Evolutionary conservation across 2,329 filamentous ascomycete genomes (phyloP), one percentile per base, ranked within the genome.

Genomic region (Mycosphaerella sp.): DNA sequence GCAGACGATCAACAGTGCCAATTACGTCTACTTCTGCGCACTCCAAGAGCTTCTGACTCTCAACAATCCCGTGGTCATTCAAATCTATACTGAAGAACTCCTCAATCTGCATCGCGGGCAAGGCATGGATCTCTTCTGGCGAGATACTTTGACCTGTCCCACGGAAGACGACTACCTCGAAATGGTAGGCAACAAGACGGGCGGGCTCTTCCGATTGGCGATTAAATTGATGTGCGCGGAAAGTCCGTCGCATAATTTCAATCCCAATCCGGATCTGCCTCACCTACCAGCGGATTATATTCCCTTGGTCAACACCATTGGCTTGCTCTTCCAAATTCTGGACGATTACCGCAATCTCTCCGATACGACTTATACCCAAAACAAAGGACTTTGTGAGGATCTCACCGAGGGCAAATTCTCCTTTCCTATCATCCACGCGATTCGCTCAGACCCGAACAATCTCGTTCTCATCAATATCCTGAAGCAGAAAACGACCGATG

Each of bases 341-440:
- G 88, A 92, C 75, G 93, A 98, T 78, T 95, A 95, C 74, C 83
- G 90, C 71, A 97, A 97, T 70, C 82, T 98, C 42, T 72, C 71
- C 50, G 69, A 74, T 40, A 67, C 71, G 2, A 70, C 66, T 66
- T 96, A 96, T 76, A 84, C 84, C 38, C 78, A 86, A 60, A 92
- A 95, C 72, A 97, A 97, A 75, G 93, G 92, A 47, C 81, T 95
- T 63, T 95, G 89, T 71, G 92, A 97, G 75, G 93, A 97, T 72
- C 74, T 97, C 64, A 96, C 90, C 1, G 93, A 97, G 74, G 92
- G 92, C 59, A 97, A 97, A 78, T 96, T 96, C 75, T 92, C 86
- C 26, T 96, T 96, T 69, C 90, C 91, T 40, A 85, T 97, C 65
- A 95, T 97, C 65, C 92, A 97, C 74, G 86, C 87, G 69, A 95